Conservation (phyloP, 148 eudicot species). For the Silene latifolia region DNA sequence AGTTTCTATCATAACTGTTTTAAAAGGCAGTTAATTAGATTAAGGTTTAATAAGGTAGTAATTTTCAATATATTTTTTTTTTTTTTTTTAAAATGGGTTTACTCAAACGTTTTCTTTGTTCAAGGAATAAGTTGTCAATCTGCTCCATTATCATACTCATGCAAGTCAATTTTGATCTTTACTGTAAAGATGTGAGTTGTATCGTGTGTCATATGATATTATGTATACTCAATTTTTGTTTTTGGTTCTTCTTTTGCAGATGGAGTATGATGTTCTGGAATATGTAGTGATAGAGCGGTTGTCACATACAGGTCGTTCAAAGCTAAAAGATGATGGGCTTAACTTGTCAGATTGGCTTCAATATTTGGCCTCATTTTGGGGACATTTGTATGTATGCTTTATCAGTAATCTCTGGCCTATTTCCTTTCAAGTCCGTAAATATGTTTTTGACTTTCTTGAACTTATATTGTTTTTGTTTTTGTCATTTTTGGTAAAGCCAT, state of each 20-base stretch:
- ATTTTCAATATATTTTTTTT: no score
- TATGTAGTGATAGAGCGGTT: conserved; percentile 95
- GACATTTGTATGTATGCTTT: conserved; percentile 77
- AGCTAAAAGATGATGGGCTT: conserved; percentile 94
- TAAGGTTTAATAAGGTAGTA: no score
- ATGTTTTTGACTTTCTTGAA: not conserved
- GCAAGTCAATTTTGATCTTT: not conserved
- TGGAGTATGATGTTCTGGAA: conserved; percentile 94
- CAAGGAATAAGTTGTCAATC: not conserved
- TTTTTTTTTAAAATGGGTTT: no score
- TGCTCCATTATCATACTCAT: not conserved
- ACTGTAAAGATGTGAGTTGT: not conserved
- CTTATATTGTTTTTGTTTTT: conserved; percentile 2
- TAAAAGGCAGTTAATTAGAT: no score
- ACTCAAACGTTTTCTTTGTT: no score
- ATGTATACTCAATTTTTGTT: conserved; percentile 2
- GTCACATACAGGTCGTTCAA: conserved; percentile 88
- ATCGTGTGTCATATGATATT: not conserved
- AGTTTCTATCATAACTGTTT: no score
- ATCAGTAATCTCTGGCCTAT: conserved; percentile 5
- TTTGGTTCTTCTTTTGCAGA: conserved; percentile 37
- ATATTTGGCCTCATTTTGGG: conserved; percentile 99
- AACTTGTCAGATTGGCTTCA: conserved; percentile 99
- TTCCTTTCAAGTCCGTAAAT: not conserved
- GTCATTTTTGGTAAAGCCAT: not conserved